phyloP scores from a whole-genome alignment of 2,329 filamentous ascomycete genomes.

The Botrytis aclada region DNA sequence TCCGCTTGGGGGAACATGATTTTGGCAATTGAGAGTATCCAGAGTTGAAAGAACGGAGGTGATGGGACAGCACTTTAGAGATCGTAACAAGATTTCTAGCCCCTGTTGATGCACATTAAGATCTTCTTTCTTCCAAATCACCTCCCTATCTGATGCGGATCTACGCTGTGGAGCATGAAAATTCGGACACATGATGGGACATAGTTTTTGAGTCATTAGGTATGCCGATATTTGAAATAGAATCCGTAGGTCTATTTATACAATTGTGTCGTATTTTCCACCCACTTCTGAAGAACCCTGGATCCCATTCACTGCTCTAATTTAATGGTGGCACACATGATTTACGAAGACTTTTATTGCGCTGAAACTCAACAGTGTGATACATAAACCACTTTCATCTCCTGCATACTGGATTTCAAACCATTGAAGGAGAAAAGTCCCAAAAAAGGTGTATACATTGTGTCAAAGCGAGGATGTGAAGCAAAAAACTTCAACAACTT shows the following conservation, averaged over 20 bases:
- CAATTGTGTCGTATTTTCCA: not conserved
- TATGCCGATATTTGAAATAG: not conserved
- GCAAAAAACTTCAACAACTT: not conserved
- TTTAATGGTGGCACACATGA: not conserved
- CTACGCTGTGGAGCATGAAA: no score
- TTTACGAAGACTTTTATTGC: not conserved
- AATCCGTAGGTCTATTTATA: not conserved
- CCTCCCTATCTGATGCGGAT: not conserved
- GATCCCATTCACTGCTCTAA: not conserved
- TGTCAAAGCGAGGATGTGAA: not conserved
- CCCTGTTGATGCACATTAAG: not conserved
- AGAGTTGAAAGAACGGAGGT: not conserved
- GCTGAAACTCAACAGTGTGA: not conserved
- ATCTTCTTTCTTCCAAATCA: not conserved
- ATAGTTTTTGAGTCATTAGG: not conserved
- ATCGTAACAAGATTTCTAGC: not conserved
- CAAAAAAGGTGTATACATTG: no score
- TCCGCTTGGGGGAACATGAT: not conserved
- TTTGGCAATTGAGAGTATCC: not conserved
- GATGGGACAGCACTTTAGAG: not conserved
- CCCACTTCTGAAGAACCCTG: no score
- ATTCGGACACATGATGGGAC: not conserved
- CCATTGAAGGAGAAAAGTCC: not conserved
- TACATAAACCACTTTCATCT: not conserved
- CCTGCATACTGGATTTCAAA: not conserved